Evolutionary conservation across 176 grass and related monocot genomes (phyloP).

Genomic region (Aegilops sharonensis): DNA sequence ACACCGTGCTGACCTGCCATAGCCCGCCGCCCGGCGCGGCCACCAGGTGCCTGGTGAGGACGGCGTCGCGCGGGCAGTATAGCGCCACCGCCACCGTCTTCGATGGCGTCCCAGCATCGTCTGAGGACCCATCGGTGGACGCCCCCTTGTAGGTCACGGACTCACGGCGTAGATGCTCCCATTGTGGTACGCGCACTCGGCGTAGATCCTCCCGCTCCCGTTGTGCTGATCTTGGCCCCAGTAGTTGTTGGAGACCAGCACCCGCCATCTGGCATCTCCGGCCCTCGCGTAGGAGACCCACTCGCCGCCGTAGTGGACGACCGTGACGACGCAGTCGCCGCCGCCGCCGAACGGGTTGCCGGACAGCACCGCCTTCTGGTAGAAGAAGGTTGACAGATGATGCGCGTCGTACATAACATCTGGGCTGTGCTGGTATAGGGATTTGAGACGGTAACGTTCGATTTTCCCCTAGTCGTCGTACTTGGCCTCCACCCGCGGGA

Average conservation of each 20-base stretch:
- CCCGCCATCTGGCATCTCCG: not conserved
- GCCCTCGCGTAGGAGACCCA: slow-evolving; percentile 13
- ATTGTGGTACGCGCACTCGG: slow-evolving; percentile 4
- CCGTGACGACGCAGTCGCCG: not conserved
- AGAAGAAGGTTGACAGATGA: not conserved
- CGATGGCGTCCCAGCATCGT: not conserved
- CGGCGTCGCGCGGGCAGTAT: not conserved
- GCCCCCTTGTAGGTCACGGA: not conserved
- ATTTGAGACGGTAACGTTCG: not conserved
- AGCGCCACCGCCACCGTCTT: not conserved
- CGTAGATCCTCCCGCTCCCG: not conserved
- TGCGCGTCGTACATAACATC: not conserved
- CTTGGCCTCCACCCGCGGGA: not conserved
- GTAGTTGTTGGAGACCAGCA: not conserved
- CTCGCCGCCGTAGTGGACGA: not conserved
- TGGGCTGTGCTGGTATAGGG: no score
- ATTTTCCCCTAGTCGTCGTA: not conserved
- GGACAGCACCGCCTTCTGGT: slow-evolving; percentile 34
- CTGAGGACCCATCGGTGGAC: slow-evolving; percentile 5
- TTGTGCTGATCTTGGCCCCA: not conserved
- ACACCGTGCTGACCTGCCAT: not conserved
- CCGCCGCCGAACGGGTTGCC: not conserved
- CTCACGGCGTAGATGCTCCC: not conserved
- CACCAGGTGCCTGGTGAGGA: slow-evolving; percentile 9
- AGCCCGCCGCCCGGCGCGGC: not conserved